Percentiles rank a stretch among this genome's conserved stretches.
These are phyloP conservation scores for Epichloe sp. DNA, from an alignment of 2,329 filamentous ascomycete genomes.

Conservation along the genomic window DNA sequence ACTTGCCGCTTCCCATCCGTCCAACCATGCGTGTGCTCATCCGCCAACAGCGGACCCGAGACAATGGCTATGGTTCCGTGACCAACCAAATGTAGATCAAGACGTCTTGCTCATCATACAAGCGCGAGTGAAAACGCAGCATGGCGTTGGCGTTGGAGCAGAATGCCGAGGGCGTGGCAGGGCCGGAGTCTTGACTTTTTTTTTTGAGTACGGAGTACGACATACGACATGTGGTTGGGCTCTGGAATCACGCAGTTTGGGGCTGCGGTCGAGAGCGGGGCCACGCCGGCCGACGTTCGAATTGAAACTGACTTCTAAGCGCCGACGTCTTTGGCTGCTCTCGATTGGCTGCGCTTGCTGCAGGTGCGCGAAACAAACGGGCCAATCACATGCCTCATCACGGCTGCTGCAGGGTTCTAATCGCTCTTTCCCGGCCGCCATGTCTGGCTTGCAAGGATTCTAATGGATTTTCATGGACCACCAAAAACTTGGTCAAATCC, in stretches of 20 bases:
- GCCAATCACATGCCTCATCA: slow-evolving; percentile 24
- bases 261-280: slow-evolving; percentile 18
- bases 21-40: background rate
- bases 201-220: background rate
- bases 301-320: slow-evolving; percentile 20
- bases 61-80: background rate
- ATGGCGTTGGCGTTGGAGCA: background rate
- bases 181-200: background rate
- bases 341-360: slow-evolving; percentile 23
- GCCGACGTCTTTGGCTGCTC: slow-evolving; percentile 18
- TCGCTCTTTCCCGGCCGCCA: slow-evolving; percentile 15
- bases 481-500: background rate
- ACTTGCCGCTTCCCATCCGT: background rate
- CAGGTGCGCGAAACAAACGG: slow-evolving; percentile 13
- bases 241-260: slow-evolving; percentile 6
- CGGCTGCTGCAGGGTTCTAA: slow-evolving; percentile 20
- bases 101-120: background rate
- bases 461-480: background rate
- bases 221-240: slow-evolving; percentile 20
- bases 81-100: background rate
- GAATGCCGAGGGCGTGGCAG: background rate
- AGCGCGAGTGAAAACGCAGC: background rate
- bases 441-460: slow-evolving; percentile 1
- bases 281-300: slow-evolving; percentile 13
- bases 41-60: background rate